Conservation (phyloP, 345 rosid genomes). For the Camelina hispida region DNA sequence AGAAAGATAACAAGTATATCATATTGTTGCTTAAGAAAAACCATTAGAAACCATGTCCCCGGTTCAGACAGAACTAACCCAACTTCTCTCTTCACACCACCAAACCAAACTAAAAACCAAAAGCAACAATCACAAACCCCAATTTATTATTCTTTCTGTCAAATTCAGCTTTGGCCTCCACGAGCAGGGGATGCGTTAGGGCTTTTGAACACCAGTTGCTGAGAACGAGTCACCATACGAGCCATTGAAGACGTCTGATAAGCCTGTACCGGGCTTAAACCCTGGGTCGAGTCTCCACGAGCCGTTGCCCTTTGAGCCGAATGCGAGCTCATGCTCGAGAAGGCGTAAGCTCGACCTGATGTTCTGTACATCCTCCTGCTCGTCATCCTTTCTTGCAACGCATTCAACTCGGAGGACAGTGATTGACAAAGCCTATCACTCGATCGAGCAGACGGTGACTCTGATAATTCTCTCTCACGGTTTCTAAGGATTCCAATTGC, state of each 20-base stretch:
- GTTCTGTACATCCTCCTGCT: conserved; percentile 33
- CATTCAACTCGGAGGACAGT: conserved; percentile 33
- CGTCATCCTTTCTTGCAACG: conserved; percentile 46
- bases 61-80: conserved; percentile 29
- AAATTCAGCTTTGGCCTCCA: conserved; percentile 18
- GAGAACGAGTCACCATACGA: conserved; percentile 43
- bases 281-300: conserved; percentile 9
- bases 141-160: not conserved
- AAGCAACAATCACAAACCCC: conserved; percentile 13
- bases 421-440: conserved; percentile 35
- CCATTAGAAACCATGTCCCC: conserved; percentile 14
- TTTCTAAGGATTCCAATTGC: conserved; percentile 54
- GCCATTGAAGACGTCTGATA: conserved; percentile 44
- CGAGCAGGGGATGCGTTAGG: not conserved
- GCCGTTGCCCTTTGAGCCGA: conserved; percentile 46
- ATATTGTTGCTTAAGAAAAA: not conserved
- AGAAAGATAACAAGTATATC: too few species aligned
- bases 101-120: conserved; percentile 25
- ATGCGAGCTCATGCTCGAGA: conserved; percentile 44
- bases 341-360: conserved; percentile 43
- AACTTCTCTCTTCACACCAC: conserved; percentile 2
- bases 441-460: conserved; percentile 35
- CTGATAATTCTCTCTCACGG: conserved; percentile 35
- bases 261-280: conserved; percentile 20
- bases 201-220: conserved; percentile 12